Evolutionary conservation across 768 basidiomycete species (phyloP).

Genomic region (Boletus sp.): DNA sequence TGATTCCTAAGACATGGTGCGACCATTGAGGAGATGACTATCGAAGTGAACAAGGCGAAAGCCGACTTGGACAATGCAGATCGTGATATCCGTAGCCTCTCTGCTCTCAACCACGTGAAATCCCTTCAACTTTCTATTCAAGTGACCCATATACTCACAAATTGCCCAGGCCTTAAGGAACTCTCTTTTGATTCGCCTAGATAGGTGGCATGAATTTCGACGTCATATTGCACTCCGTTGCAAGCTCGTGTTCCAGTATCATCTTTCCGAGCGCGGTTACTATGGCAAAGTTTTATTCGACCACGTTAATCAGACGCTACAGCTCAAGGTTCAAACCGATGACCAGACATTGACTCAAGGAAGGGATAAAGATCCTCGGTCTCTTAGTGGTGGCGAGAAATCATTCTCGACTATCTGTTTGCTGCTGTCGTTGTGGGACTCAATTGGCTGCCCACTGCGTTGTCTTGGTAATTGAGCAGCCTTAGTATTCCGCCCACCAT

Average conservation of each 20-base stretch:
- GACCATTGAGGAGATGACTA: constrained; percentile 73
- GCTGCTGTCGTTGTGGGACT: constrained; percentile 93
- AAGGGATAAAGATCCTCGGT: constrained; percentile 80
- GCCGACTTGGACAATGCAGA: constrained; percentile 58
- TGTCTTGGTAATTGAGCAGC: constrained; percentile 65
- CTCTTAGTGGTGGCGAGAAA: constrained; percentile 92
- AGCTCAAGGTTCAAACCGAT: constrained; percentile 81
- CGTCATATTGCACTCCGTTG: constrained; percentile 85
- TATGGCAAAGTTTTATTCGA: constrained; percentile 88
- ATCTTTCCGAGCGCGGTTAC: constrained; percentile 85
- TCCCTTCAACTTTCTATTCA: neutral
- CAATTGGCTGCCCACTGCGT: constrained; percentile 89
- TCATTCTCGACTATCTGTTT: constrained; percentile 96
- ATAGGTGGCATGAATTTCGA: constrained; percentile 85
- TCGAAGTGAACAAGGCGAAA: constrained; percentile 65
- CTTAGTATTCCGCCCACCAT: neutral
- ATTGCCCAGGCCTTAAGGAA: constrained; percentile 56
- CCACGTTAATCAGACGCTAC: constrained; percentile 61
- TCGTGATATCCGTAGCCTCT: constrained; percentile 61
- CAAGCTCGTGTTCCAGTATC: constrained; percentile 77
- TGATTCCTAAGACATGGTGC: constrained; percentile 59
- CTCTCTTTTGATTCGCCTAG: constrained; percentile 63
- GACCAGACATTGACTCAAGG: constrained; percentile 67
- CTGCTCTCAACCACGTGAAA: constrained; percentile 61
- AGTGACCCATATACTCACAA: constrained; percentile 6